These are phyloP conservation scores for Petasospora rhodanensis DNA, from an alignment of 1,139 yeast species.

Conservation along the genomic window DNA sequence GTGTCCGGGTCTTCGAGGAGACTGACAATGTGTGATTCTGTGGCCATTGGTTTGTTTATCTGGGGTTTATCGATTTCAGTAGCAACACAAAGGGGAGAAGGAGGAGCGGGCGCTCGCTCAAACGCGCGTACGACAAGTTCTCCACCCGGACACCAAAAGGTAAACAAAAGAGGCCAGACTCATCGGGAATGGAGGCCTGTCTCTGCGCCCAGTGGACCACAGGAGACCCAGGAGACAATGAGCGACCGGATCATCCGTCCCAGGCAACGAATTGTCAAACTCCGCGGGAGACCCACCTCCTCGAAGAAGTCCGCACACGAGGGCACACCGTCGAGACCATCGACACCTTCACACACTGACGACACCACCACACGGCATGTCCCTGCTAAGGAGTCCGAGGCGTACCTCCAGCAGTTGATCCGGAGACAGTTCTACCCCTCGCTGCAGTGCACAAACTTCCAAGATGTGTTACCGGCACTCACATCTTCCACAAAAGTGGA, in stretches of 20 bases:
- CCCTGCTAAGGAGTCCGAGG: slow-evolving; percentile 20
- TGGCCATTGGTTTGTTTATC: too few species aligned
- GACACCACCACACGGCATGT: too few species aligned
- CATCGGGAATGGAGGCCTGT: too few species aligned
- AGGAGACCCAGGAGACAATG: too few species aligned
- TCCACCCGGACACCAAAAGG: slow-evolving; percentile 4
- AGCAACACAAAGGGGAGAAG: too few species aligned
- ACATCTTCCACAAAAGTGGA: slow-evolving; percentile 35
- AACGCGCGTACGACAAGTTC: too few species aligned
- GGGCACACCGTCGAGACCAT: slow-evolving; percentile 4
- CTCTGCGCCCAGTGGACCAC: too few species aligned
- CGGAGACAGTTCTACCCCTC: slow-evolving; percentile 25
- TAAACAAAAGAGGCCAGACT: slow-evolving; percentile 4
- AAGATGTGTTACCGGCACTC: slow-evolving; percentile 30
- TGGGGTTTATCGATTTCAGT: too few species aligned
- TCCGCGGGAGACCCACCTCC: slow-evolving; percentile 5
- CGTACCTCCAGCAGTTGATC: slow-evolving; percentile 26
- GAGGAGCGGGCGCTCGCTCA: too few species aligned
- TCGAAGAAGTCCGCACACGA: slow-evolving; percentile 3
- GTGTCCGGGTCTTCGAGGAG: slow-evolving; percentile 15
- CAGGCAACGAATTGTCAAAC: slow-evolving; percentile 16
- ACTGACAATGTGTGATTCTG: too few species aligned
- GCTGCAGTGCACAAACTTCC: slow-evolving; percentile 13
- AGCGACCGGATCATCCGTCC: slow-evolving; percentile 8
- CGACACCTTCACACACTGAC: too few species aligned